Evolutionary conservation across 2,329 filamentous ascomycete species (phyloP), one percentile per base, ranked within the genome.

Genomic region (Emmonsiellopsis sp.): DNA sequence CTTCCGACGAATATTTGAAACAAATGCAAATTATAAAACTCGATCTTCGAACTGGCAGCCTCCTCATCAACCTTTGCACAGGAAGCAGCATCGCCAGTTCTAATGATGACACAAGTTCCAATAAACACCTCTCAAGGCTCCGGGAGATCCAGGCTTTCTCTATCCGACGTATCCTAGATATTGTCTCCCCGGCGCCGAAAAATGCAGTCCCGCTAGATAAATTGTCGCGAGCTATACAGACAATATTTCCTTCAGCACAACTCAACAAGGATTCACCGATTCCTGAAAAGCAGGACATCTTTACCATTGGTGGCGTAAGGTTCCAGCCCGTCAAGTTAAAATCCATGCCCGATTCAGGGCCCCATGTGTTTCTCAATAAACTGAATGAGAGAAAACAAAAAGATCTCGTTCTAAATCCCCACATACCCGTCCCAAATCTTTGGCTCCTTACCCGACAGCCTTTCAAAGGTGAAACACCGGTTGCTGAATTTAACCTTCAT

Each of bases 1-100:
- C 80, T 53, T 84, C 82, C 0, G 70, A 80, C 17, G 63, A 73
- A 6, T 69, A 86, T 6, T 72, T 89, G 3, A 44, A 53, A 33
- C 47, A 59, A 48, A 67, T 66, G 39, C 60, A 58, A 14, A 55
- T 72, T 6, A 56, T 65, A 8, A 57, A 67, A 7, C 57, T 71
- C 7, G 63, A 66, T 14, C 61, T 68, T 27, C 53, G 60, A n/a
- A 56, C 66, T 17, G 72, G 74, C 0, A 67, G 62, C 0, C 50
- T 73, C 49, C 55, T 62, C 8, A 44, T 71, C 33, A 52, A 27
- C 21, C 21, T 27, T 27, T 27, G 21, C 21, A 27, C 21, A 27
- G 21, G 21, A 27, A 27, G 21, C 5, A 27, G 21, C 21, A 27
- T 27, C 21, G 21, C 21, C 21, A 27, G 21, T 27, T 27, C 21